phyloP scores from a whole-genome alignment of 2,329 filamentous ascomycete species.

The Claviceps spartinae region DNA sequence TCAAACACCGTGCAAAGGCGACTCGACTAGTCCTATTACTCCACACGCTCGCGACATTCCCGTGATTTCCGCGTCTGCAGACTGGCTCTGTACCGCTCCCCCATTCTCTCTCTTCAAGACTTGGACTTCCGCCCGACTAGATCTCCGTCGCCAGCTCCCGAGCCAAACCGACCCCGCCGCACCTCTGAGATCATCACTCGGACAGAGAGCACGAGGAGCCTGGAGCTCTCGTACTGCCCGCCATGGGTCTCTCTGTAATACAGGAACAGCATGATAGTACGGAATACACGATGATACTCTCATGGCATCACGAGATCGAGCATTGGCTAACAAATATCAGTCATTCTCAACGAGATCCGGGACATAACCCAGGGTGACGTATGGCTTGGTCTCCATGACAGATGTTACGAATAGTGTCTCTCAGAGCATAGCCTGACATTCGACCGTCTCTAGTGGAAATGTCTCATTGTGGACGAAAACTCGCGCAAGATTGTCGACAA shows the following conservation, averaged over 20 bases:
- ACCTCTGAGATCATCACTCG: background rate
- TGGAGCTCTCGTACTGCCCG: constrained; percentile 23
- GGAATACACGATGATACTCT: background rate
- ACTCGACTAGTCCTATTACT: background rate
- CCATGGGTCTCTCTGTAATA: constrained; percentile 74
- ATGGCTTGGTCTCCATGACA: constrained; percentile 19
- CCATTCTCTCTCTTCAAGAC: background rate
- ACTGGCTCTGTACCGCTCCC: background rate
- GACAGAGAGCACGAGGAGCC: constrained; percentile 1
- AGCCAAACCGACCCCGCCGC: background rate
- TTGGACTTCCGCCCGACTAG: background rate
- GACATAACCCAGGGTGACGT: constrained; percentile 72
- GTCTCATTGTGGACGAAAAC: constrained; percentile 74
- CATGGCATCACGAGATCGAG: background rate
- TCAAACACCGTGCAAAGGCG: background rate
- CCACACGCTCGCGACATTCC: background rate
- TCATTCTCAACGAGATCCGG: constrained; percentile 42
- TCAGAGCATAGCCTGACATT: background rate
- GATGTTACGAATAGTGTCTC: background rate
- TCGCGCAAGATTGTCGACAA: constrained; percentile 82
- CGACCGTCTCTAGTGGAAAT: constrained; percentile 64
- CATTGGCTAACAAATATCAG: constrained; percentile 10
- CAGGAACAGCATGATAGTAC: constrained; percentile 56
- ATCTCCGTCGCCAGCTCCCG: background rate
- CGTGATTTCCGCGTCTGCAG: background rate